Evolutionary conservation across 2,329 filamentous ascomycete genomes (phyloP).

Genomic region (Graphiopsis chlorocephala): DNA sequence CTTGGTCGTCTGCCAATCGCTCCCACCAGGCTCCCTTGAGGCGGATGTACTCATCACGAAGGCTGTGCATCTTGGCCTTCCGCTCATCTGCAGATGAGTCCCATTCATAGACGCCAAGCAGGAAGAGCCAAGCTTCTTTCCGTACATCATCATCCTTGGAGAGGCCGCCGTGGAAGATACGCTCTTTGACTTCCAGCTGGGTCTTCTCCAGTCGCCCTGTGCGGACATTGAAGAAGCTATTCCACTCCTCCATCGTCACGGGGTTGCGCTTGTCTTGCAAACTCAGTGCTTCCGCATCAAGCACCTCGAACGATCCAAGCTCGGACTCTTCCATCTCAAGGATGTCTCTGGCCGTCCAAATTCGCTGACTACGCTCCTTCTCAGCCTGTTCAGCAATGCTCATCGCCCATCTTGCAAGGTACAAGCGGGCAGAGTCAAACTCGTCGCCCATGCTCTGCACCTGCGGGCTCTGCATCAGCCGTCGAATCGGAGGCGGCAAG

Average conservation of each 20-base stretch:
- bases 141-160: conserved; percentile 85
- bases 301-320: conserved; percentile 91
- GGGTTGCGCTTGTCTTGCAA: conserved; percentile 73
- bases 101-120: conserved; percentile 91
- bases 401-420: conserved; percentile 97
- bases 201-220: conserved; percentile 77
- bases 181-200: conserved; percentile 88
- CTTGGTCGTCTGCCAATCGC: conserved; percentile 76
- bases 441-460: conserved; percentile 95
- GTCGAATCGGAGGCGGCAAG: conserved; percentile 80
- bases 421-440: conserved; percentile 92
- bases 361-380: conserved; percentile 75
- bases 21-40: conserved; percentile 98
- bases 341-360: conserved; percentile 91
- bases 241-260: conserved; percentile 83
- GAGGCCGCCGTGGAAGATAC: conserved; percentile 93
- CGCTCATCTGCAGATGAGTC: conserved; percentile 84
- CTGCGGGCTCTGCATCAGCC: conserved; percentile 84
- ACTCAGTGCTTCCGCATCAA: conserved; percentile 72
- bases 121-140: conserved; percentile 94
- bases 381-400: conserved; percentile 97
- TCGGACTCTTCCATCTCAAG: conserved; percentile 92
- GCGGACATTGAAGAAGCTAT: conserved; percentile 75
- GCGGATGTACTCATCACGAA: conserved; percentile 89
- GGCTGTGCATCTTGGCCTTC: conserved; percentile 75